Evolutionary conservation across 2,329 filamentous ascomycete genomes (phyloP).

Genomic region (Aureobasidium sp.): DNA sequence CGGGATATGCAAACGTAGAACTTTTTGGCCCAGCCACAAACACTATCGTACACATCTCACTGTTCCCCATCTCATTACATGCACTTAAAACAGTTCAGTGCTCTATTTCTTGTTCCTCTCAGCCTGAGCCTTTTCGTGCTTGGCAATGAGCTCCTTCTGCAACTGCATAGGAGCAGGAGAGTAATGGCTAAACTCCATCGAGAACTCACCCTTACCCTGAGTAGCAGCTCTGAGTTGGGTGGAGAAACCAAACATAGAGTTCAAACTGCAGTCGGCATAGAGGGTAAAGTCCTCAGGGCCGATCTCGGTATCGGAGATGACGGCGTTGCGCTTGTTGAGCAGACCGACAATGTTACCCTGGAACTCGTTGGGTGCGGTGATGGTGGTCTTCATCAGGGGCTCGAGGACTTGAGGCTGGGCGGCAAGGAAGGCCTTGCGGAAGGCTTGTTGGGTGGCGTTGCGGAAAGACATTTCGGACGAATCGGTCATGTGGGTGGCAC

Average conservation of each 20-base stretch:
- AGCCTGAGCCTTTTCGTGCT: constrained; percentile 58
- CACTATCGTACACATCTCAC: background rate
- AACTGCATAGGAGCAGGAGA: constrained; percentile 76
- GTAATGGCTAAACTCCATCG: constrained; percentile 98
- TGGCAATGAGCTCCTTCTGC: constrained; percentile 67
- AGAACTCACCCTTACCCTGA: constrained; percentile 97
- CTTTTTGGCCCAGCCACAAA: constrained; percentile 4
- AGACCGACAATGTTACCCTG: constrained; percentile 92
- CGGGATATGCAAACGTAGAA: background rate
- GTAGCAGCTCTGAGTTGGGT: constrained; percentile 85
- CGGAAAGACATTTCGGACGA: constrained; percentile 96
- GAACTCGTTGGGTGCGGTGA: constrained; percentile 94
- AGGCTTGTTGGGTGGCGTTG: constrained; percentile 88
- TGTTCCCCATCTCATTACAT: background rate
- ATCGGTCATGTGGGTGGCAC: constrained; percentile 94
- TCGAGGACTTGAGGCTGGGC: constrained; percentile 80
- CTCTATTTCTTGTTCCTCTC: constrained; percentile 53
- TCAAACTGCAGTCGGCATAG: constrained; percentile 83
- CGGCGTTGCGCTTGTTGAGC: constrained; percentile 92
- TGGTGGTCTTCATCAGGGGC: constrained; percentile 95
- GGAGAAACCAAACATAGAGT: constrained; percentile 97
- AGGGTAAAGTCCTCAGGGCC: constrained; percentile 91
- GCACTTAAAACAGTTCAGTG: background rate
- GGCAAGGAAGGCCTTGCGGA: constrained; percentile 83
- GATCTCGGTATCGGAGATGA: constrained; percentile 92